A percentile compares a stretch with the other conserved stretches of the same genome.
These are phyloP conservation scores for Malassezia yamatoensis DNA, from an alignment of 1,284 basidiomycete species.

Conservation along the genomic window DNA sequence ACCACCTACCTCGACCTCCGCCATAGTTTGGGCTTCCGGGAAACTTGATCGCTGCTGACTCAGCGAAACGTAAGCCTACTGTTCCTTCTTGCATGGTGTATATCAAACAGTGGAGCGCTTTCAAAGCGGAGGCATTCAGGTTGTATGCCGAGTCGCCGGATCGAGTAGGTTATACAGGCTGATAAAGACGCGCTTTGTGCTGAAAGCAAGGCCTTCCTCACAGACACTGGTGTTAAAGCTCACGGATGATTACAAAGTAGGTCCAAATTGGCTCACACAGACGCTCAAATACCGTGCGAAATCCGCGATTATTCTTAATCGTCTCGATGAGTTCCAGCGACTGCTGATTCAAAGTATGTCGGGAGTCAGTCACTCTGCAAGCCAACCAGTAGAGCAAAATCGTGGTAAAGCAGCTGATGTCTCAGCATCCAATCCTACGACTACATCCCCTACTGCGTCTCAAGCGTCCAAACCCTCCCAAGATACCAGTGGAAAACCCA, in stretches of 20 bases:
- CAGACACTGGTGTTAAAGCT: slow-evolving; percentile 11
- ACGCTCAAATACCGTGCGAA: slow-evolving; percentile 78
- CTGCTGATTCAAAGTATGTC: slow-evolving; percentile 66
- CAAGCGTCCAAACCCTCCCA: neutral
- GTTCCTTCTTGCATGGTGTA: slow-evolving; percentile 13
- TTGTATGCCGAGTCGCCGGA: slow-evolving; percentile 6
- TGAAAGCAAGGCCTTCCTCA: slow-evolving; percentile 13
- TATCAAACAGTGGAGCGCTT: slow-evolving; percentile 16
- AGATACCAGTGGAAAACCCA: neutral
- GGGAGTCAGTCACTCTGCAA: slow-evolving; percentile 1
- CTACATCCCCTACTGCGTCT: neutral
- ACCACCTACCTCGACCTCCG: slow-evolving; percentile 12
- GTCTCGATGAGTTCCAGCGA: slow-evolving; percentile 79
- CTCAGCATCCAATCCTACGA: neutral
- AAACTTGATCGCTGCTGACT: neutral
- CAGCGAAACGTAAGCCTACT: neutral
- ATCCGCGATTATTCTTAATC: slow-evolving; percentile 82
- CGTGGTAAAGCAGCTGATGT: neutral
- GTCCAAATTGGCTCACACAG: slow-evolving; percentile 7
- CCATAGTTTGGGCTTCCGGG: slow-evolving; percentile 1
- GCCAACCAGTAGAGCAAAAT: neutral
- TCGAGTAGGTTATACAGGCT: slow-evolving; percentile 3
- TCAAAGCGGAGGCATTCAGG: slow-evolving; percentile 10
- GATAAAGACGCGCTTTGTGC: slow-evolving; percentile 7
- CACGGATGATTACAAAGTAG: slow-evolving; percentile 4